Evolutionary conservation across 1,139 yeast genomes (phyloP), one percentile per base, ranked within the genome.

Genomic region (Candida mesenterica): DNA sequence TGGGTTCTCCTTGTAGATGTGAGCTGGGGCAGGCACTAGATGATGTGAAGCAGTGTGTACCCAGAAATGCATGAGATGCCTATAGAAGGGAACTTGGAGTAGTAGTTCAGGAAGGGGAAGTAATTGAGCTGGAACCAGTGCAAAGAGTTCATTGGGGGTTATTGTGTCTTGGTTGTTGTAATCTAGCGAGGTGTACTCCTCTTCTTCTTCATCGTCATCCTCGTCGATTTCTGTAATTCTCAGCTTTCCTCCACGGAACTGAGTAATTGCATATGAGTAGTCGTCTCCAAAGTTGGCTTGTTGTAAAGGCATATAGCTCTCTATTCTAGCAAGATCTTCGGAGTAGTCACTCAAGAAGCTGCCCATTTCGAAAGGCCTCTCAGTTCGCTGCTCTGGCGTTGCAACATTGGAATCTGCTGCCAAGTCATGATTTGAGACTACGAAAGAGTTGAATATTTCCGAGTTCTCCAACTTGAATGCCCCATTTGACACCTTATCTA

Each of bases 21-120:
- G 57, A 2, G 75, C 65, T 4, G 89, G 88, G 0, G 87, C 82
- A 0, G 94, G 92, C 4, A 82, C 88, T 24, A 84, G 61, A 28
- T 74, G 65, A 30, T 70, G 69, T 1, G 89, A 75, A 0, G 87
- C 84, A 9, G 78, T 76, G 37, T 76, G 67, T 12, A 81, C 61
- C 68, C 77, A 85, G 47, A 79, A 81, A 43, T 79, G 79, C 61
- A 84, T 77, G 15, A 81, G 62, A 37, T 75, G 75, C 27, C 79
- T 61, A 50, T 79, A 79, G 44, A 68, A 72, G 1, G 86, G 83
- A 3, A 78, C 82, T 37, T 72, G 72, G 9, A 75, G 56, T 19
- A 82, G 58, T 9, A 78, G 53, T 39, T 78, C 81, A 0, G 89
- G 88, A 14, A 79, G 56, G 3, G 82, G 83, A 7, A 62, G 50